Base-by-base conservation (phyloP, 1,284 basidiomycete genomes). In the Marasmius fiardii region DNA sequence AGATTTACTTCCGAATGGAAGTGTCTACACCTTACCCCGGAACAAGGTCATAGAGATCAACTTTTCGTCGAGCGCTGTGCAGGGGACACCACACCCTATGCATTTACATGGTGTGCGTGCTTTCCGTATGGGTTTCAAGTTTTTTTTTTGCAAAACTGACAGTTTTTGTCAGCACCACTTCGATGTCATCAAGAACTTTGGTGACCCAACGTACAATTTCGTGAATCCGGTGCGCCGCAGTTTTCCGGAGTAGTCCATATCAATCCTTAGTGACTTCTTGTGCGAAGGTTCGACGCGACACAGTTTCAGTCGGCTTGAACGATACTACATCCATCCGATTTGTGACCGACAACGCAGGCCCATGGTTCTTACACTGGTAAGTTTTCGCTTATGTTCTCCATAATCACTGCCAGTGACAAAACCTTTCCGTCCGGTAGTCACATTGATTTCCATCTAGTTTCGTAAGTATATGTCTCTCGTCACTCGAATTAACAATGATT, bases 1-100 rank as follows among this genome's bases (percentile, higher is more conserved):
- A 14, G 69, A 76, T 18, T 66, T 83, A 21, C 69, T 81, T 28
- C 79, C 80, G 1, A 53, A 55, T 1, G 78, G 75, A 10, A 74
- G 70, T 26, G 70, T 82, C 4, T 79, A 77, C 55, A 64, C 67
- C 20, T 63, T 83, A n/a, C 76, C 75, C 1, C 64, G 60, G 12
- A 77, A 80, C 57, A 75, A 76, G 52, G 71, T 72, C 16, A 71
- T 82, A 20, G 80, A 82, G 58, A 59, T 82, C n/a, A 65, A 67
- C 2, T 67, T 79, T 33, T 71, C 72, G 31, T 72, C 70, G 28
- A 68, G 67, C 20, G 57, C 63, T 2, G 58, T 64, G 39, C 66
- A 65, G 35, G 65, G 68, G 23, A 67, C 68, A 6, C 70, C 72
- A 51, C 58, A 69, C 61, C 18, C 39, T 12, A 53, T 59, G 48